Evolutionary conservation across 768 basidiomycete genomes (phyloP), one percentile per base, ranked within the genome.

Genomic region (Podaxis carcinomalis): DNA sequence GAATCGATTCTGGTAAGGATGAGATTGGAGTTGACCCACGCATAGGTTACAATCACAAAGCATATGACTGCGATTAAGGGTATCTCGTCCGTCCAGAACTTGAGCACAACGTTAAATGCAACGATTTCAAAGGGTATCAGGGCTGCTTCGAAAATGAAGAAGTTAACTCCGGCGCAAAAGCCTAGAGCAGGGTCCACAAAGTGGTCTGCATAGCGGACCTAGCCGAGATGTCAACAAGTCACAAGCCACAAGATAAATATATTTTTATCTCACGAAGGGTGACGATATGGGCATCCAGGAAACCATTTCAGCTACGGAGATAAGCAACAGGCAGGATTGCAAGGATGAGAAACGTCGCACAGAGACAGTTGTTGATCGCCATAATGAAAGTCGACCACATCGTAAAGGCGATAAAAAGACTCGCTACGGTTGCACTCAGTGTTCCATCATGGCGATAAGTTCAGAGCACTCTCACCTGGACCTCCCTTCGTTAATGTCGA

Each of bases 261-360:
- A 27, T 10, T n/a, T 23, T 21, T 60, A 51, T 68, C 79, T 42
- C 61, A 89, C 85, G 69, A 90, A 91, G 4, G 88, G 86, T 4
- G 90, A 89, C 5, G 88, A 84, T 64, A 92, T 85, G 4, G 90
- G 90, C 4, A 89, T 89, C 75, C 84, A 87, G n/a, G 86, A 83
- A 32, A 89, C 88, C 90, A 92, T 91, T 72, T 93, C 90, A 39
- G 88, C 90, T 82, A 63, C 47, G 75, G 74, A 56, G 75, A 68
- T 25, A 70, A 68, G 66, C 49, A 53, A 39, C 28, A 42, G 36
- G 16, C 27, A 51, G 27, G 37, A 11, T 11, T 14, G 36, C 11
- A 32, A 16, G 52, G 46, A 13, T 49, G 21, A 23, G 27, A 11
- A 32, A 23, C 46, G 3, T 68, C 77, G 21, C 62, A 79, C 76